These are phyloP conservation scores for Fusarium haematococcum DNA, from an alignment of 2,329 filamentous ascomycete genomes.

Conservation along the genomic window DNA sequence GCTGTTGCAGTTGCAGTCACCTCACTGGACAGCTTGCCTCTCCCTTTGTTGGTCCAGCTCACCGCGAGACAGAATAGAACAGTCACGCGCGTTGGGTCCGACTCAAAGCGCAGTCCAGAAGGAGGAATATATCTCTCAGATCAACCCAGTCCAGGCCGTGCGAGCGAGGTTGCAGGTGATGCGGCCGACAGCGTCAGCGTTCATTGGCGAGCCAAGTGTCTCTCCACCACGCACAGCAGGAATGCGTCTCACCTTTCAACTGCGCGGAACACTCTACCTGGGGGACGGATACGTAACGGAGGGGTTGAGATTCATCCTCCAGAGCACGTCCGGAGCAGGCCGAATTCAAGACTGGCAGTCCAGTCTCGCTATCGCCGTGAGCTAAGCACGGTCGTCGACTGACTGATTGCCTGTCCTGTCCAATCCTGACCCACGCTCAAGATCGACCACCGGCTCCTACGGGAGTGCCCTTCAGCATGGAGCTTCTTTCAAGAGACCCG, in stretches of 20 bases:
- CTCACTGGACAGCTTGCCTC: slow-evolving; percentile 15
- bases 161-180: slow-evolving; percentile 35
- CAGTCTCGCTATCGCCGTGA: slow-evolving; percentile 7
- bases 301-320: background rate
- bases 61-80: slow-evolving; percentile 8
- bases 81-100: slow-evolving; percentile 20
- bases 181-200: slow-evolving; percentile 23
- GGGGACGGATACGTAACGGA: slow-evolving; percentile 2
- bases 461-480: slow-evolving; percentile 25
- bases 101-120: slow-evolving; percentile 32
- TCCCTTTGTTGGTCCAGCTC: slow-evolving; percentile 13
- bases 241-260: slow-evolving; percentile 12
- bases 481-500: slow-evolving; percentile 19
- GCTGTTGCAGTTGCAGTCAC: slow-evolving; percentile 25
- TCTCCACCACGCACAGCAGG: slow-evolving; percentile 15
- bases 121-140: slow-evolving; percentile 27
- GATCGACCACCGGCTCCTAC: slow-evolving; percentile 27
- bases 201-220: slow-evolving; percentile 16
- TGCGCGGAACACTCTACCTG: slow-evolving; percentile 5
- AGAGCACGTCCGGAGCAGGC: background rate
- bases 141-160: slow-evolving; percentile 22
- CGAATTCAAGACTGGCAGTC: background rate
- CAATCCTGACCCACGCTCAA: slow-evolving; percentile 19
- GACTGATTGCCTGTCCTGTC: background rate
- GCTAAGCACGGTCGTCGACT: slow-evolving; percentile 18